Percentiles rank a stretch among this genome's conserved stretches.
These are phyloP conservation scores for Bipolaris oryzae DNA, from an alignment of 2,329 filamentous ascomycete species.

Conservation along the genomic window DNA sequence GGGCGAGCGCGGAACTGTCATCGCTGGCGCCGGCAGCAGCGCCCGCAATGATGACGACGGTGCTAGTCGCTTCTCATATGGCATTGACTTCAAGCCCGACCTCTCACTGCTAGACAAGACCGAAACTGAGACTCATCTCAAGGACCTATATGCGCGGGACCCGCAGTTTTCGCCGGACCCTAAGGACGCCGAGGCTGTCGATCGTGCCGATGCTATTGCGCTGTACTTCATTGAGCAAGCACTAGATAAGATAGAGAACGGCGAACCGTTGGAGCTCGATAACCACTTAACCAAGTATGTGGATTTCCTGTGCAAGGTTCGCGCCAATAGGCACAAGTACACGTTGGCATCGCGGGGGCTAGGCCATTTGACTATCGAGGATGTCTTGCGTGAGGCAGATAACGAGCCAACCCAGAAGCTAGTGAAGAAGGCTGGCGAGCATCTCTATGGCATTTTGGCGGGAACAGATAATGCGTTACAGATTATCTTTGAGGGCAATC, in stretches of 20 bases:
- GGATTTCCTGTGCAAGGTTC: constrained; percentile 13
- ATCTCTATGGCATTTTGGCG: constrained; percentile 7
- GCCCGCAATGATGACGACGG: constrained; percentile 10
- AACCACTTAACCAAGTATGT: constrained; percentile 15
- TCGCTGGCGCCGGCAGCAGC: constrained; percentile 7
- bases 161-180: constrained; percentile 12
- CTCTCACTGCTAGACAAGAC: constrained; percentile 3
- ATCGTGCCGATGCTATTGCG: constrained; percentile 11
- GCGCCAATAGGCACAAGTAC: constrained; percentile 12
- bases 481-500: constrained; percentile 13
- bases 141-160: constrained; percentile 4
- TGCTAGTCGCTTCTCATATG: constrained; percentile 13
- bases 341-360: constrained; percentile 9
- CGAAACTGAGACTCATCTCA: constrained; percentile 12
- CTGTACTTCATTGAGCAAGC: constrained; percentile 14
- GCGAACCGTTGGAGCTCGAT: constrained; percentile 4
- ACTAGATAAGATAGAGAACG: constrained; percentile 11
- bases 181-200: constrained; percentile 13
- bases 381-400: constrained; percentile 13
- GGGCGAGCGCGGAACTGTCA: constrained; percentile 13
- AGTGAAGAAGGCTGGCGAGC: constrained; percentile 13
- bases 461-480: constrained; percentile 9
- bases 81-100: constrained; percentile 15
- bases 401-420: constrained; percentile 14
- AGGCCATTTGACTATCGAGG: constrained; percentile 9